A percentile compares a stretch with the other conserved stretches of the same genome.
phyloP scores from a whole-genome alignment of 306 rosid species.

The Acacia acuminata region DNA sequence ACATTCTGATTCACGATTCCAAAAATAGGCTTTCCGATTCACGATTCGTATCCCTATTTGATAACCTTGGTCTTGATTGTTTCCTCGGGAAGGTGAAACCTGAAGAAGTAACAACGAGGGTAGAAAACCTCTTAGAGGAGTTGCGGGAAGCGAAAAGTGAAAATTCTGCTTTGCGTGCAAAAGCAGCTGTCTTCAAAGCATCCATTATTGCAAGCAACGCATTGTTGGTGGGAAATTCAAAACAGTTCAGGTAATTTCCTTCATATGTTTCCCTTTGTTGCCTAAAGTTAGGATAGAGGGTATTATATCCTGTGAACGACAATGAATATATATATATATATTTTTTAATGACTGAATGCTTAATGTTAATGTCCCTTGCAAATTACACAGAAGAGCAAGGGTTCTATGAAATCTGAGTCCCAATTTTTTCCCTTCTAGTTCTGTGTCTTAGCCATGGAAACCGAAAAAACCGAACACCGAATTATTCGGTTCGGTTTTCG shows the following conservation, averaged over 20 bases:
- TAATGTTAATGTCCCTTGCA: neutral
- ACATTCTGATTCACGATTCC: too few relatives aligned
- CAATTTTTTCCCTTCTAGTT: neutral
- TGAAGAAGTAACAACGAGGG: conserved; percentile 79
- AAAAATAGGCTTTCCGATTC: too few relatives aligned
- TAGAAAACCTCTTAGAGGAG: conserved; percentile 82
- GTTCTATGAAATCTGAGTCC: conserved; percentile 1
- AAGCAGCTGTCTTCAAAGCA: conserved; percentile 82
- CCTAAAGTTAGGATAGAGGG: conserved; percentile 7
- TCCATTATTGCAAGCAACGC: conserved; percentile 66
- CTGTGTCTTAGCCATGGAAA: neutral
- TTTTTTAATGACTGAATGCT: neutral
- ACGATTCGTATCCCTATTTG: too few relatives aligned
- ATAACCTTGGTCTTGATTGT: neutral
- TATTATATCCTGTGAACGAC: conserved; percentile 12
- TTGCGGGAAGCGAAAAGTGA: conserved; percentile 71
- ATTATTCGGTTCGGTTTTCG: too few relatives aligned
- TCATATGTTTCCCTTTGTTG: conserved; percentile 3
- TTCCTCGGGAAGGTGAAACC: conserved; percentile 76
- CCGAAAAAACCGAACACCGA: too few relatives aligned
- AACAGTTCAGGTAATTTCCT: conserved; percentile 66
- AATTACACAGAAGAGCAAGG: neutral
- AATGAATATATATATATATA: too few relatives aligned
- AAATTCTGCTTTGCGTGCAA: conserved; percentile 70
- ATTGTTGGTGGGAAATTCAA: conserved; percentile 64